Conservation (phyloP, 257 asterid species). For the Gentiana straminea region DNA sequence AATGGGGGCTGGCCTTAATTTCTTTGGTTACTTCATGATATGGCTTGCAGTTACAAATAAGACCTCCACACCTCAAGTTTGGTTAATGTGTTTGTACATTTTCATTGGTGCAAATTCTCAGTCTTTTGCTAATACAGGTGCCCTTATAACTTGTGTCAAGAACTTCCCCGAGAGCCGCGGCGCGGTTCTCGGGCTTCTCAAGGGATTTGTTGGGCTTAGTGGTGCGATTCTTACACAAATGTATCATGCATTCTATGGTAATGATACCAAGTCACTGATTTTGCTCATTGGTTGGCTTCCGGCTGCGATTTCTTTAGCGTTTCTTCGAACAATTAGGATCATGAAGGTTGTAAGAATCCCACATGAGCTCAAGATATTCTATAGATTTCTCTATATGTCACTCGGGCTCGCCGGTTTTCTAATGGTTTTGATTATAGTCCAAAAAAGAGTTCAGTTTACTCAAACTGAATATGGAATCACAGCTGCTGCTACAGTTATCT, state of each 20-base stretch:
- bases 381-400: no score
- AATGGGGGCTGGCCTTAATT: conserved; percentile 12
- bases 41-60: conserved; percentile 14
- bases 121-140: conserved; percentile 15
- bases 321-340: no score
- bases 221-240: conserved; percentile 16
- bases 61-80: conserved; percentile 3
- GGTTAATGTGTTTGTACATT: conserved; percentile 17
- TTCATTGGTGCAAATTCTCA: conserved; percentile 18
- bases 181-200: conserved; percentile 13
- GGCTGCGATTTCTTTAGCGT: no score
- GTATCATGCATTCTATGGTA: conserved; percentile 11
- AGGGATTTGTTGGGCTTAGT: conserved; percentile 18
- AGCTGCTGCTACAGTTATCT: conserved; percentile 10
- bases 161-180: conserved; percentile 19
- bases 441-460: conserved; percentile 8
- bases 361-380: conserved; percentile 1
- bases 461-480: conserved; percentile 10
- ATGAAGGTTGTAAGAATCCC: no score
- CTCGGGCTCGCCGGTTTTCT: conserved; percentile 10
- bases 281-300: no score
- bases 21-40: conserved; percentile 19
- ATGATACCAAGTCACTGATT: neutral
- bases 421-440: conserved; percentile 25
- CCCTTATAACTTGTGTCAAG: conserved; percentile 13